Conservation (phyloP, 176 grass and related monocot species). For the Avena insularis region DNA sequence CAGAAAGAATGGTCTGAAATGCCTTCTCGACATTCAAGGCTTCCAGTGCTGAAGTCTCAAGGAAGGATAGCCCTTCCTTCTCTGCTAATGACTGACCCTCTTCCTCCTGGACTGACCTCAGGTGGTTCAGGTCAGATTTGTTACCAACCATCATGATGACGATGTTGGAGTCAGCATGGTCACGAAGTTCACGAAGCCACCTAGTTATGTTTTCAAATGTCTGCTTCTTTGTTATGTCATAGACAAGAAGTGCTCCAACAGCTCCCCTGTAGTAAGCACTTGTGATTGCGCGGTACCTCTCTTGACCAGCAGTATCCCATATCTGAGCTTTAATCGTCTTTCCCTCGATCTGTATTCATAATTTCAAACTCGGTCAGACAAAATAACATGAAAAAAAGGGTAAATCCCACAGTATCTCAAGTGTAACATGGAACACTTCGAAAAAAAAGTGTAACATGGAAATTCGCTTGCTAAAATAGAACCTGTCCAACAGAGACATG, state of each 20-base stretch:
- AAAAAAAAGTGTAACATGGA: not conserved
- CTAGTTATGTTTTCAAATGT: constrained; percentile 75
- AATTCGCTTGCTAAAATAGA: not conserved
- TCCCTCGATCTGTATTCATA: constrained; percentile 55
- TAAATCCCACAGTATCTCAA: not conserved
- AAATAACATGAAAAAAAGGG: constrained; percentile 12
- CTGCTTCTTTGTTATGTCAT: constrained; percentile 76
- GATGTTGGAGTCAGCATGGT: constrained; percentile 77
- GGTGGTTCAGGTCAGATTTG: constrained; percentile 70
- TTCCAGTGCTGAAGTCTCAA: constrained; percentile 71
- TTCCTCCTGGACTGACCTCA: constrained; percentile 68
- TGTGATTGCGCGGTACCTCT: constrained; percentile 76
- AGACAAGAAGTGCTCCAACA: constrained; percentile 76
- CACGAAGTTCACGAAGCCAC: constrained; percentile 71
- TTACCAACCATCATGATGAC: constrained; percentile 85
- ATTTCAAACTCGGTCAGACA: constrained; percentile 29
- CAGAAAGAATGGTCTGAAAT: constrained; percentile 66
- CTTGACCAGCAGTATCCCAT: constrained; percentile 79
- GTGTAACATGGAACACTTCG: too few relatives aligned
- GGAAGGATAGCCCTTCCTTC: constrained; percentile 71
- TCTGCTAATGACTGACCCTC: constrained; percentile 67
- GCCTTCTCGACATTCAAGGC: constrained; percentile 73
- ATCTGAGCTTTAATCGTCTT: constrained; percentile 79
- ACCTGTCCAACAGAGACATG: not conserved
- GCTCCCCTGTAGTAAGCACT: constrained; percentile 83